Conservation (phyloP, 2,329 filamentous ascomycete species). For the Beauveria bassiana region DNA sequence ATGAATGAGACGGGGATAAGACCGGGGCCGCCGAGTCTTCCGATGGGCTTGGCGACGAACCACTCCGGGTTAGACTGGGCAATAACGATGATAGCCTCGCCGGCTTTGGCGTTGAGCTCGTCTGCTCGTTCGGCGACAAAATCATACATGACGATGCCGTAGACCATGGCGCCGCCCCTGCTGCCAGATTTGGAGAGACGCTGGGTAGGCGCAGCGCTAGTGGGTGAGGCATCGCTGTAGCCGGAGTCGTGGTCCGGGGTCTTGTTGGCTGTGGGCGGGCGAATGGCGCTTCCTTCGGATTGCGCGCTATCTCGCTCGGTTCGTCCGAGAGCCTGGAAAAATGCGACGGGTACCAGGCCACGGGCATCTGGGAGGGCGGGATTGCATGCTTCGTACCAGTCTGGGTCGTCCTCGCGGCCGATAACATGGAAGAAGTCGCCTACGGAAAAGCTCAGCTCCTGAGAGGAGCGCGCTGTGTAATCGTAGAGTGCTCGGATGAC, state of each 20-base stretch:
- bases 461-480: constrained; percentile 67
- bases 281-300: constrained; percentile 41
- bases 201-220: constrained; percentile 15
- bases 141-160: constrained; percentile 94
- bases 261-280: constrained; percentile 41
- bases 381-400: constrained; percentile 99
- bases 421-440: constrained; percentile 99
- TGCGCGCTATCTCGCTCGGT: constrained; percentile 82
- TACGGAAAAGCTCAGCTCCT: constrained; percentile 84
- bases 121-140: constrained; percentile 94
- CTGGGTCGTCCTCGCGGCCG: constrained; percentile 82
- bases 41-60: constrained; percentile 99
- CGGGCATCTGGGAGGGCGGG: constrained; percentile 78
- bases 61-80: constrained; percentile 97
- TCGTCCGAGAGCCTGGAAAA: constrained; percentile 87
- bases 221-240: constrained; percentile 42
- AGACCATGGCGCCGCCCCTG: constrained; percentile 75
- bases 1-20: constrained; percentile 95
- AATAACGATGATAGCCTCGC: constrained; percentile 96
- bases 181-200: constrained; percentile 43
- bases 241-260: constrained; percentile 82
- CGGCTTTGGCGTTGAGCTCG: constrained; percentile 88
- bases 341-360: constrained; percentile 86
- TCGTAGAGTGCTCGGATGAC: constrained; percentile 97
- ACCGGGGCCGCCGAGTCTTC: constrained; percentile 86